Conservation (phyloP, 352 stramenopile genomes). For the Phytophthora fragariaefolia region DNA sequence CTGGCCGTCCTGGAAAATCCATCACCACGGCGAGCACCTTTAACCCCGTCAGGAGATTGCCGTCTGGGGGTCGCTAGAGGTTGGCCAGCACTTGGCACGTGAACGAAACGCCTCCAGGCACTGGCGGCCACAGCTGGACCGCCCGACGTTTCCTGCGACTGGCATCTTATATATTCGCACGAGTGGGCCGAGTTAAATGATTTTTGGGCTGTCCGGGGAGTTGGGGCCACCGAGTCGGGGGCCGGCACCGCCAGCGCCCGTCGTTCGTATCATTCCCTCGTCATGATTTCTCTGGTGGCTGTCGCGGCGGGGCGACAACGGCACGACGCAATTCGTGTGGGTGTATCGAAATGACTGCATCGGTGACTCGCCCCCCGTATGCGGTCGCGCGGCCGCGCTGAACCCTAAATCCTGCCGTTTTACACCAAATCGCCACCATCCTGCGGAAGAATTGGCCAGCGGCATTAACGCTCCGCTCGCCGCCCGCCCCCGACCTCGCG, state of each 20-base stretch:
- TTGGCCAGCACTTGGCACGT: not conserved
- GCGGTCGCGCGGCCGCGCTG: not conserved
- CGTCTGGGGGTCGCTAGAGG: too few relatives aligned
- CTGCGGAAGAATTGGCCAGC: constrained; percentile 11
- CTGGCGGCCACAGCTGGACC: not conserved
- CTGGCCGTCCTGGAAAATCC: too few relatives aligned
- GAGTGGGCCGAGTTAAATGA: not conserved
- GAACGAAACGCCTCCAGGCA: not conserved
- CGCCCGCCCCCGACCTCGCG: constrained; percentile 6
- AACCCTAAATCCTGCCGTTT: constrained; percentile 15
- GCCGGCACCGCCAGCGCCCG: too few relatives aligned
- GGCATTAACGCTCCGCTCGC: constrained; percentile 24
- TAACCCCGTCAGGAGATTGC: too few relatives aligned
- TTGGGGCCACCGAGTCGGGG: not conserved
- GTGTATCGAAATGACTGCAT: not conserved
- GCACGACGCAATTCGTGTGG: constrained; percentile 3
- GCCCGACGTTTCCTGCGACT: constrained; percentile 1
- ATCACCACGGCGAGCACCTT: not conserved
- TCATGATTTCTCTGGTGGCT: constrained; percentile 17
- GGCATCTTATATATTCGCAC: constrained; percentile 9
- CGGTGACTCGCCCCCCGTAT: constrained; percentile 4
- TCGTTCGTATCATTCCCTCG: not conserved
- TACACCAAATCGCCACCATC: constrained; percentile 15
- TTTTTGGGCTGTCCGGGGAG: constrained; percentile 18
- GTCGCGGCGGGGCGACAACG: constrained; percentile 7